A percentile compares a stretch with the other conserved stretches of the same genome.
These are phyloP conservation scores for Geosmithia putterillii DNA, from an alignment of 2,329 filamentous ascomycete species.

Conservation along the genomic window DNA sequence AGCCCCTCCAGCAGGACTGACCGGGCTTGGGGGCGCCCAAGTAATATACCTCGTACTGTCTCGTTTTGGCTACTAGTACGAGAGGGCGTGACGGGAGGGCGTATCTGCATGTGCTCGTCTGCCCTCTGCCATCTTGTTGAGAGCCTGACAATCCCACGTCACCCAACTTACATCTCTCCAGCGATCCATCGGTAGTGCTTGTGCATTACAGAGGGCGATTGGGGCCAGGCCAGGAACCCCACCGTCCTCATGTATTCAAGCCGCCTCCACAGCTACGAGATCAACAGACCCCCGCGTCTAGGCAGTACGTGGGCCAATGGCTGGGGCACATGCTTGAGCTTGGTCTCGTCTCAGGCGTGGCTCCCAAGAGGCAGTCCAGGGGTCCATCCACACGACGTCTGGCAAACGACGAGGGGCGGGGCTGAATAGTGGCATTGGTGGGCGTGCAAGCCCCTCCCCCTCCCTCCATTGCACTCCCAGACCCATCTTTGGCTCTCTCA, in stretches of 20 bases:
- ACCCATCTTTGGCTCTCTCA: not conserved
- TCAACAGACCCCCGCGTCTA: not conserved
- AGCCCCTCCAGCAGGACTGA: not conserved
- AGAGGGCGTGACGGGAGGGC: no score
- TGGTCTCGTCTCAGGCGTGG: slow-evolving; percentile 11
- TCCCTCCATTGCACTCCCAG: not conserved
- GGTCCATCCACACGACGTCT: not conserved
- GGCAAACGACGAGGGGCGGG: not conserved
- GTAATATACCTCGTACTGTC: not conserved
- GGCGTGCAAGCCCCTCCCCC: not conserved
- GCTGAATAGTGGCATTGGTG: not conserved
- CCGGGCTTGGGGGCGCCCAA: not conserved
- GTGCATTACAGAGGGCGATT: not conserved
- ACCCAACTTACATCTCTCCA: not conserved
- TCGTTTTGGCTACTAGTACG: not conserved
- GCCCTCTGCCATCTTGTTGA: not conserved
- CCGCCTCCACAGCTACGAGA: not conserved
- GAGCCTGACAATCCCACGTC: not conserved
- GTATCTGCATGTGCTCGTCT: not conserved
- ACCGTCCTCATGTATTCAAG: not conserved
- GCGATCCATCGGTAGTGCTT: not conserved
- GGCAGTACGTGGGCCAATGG: slow-evolving; percentile 21
- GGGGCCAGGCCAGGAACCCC: not conserved
- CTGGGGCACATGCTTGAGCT: slow-evolving; percentile 24
- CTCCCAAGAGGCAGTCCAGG: not conserved